Evolutionary conservation across 75 land plant species (phyloP).

Genomic region (Azolla pinnata): DNA sequence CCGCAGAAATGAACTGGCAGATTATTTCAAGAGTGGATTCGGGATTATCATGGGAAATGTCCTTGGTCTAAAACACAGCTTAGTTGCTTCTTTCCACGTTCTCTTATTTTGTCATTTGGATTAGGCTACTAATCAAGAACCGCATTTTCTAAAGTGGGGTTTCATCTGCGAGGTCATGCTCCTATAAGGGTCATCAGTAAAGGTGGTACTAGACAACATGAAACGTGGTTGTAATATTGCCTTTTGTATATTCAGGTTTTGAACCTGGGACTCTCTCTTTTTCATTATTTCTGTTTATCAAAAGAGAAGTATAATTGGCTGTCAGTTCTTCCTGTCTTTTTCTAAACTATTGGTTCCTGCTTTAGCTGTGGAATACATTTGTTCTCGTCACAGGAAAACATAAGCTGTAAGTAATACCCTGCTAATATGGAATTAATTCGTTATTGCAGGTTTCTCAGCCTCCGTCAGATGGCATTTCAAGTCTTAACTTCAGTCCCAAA

Average conservation of each 20-base stretch:
- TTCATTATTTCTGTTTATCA: neutral
- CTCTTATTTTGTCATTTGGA: no score
- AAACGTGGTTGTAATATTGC: neutral
- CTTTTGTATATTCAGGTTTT: no score
- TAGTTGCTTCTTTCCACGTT: no score
- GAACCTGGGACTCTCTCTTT: neutral
- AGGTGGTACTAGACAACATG: neutral
- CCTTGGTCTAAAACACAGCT: no score
- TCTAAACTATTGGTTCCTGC: neutral
- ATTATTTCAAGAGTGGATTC: no score
- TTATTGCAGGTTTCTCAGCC: constrained; percentile 43
- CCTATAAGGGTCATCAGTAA: neutral
- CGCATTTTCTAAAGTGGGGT: no score
- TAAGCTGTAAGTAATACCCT: neutral
- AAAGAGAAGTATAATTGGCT: neutral
- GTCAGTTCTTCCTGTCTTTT: neutral
- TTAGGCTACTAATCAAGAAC: no score
- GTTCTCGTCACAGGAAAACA: neutral
- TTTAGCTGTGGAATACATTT: neutral
- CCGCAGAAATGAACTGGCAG: no score
- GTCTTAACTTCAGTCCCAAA: constrained; percentile 60
- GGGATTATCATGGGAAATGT: no score
- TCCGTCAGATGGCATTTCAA: constrained; percentile 57
- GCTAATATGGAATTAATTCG: neutral
- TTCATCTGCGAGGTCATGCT: neutral